Evolutionary conservation across 2,329 filamentous ascomycete genomes (phyloP), one percentile per base, ranked within the genome.

Genomic region (Fusarium brachygibbosum): DNA sequence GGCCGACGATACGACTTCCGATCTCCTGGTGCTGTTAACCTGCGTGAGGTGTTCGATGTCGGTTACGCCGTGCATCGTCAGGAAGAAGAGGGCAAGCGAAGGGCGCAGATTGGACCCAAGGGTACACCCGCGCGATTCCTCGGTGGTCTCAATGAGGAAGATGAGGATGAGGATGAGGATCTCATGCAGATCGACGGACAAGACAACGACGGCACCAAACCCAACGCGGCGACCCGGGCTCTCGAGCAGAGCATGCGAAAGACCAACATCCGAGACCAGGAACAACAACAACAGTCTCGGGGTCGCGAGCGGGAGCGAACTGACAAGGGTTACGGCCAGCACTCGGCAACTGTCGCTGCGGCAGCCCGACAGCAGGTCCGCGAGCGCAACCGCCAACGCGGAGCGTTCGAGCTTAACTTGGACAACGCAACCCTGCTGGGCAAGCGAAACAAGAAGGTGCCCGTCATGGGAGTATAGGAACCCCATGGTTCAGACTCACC

Each of bases 1-100:
- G 91, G 91, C 29, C 90, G 88, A 67, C 90, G 93, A 19, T 90
- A 91, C 81, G 96, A 99, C 79, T 99, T 98, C 89, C 89, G 96
- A 60, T 98, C 94, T 0, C 96, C 96, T 0, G 96, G 94, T 51
- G 94, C 93, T 4, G 91, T 99, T 80, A 98, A 98, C 77, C 84
- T 99, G 14, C 93, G 96, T 63, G 96, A 99, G 80, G 94, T 98
- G 4, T 99, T 99, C 72, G 96, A 99, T 76, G 95, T 99, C 49
- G 91, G 93, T n/a, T 99, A 99, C 76, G 95, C 96, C 11, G 96
- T 99, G 11, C 96, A 98, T 78, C 87, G 96, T 46, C 94, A 98
- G 79, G 96, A 98, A 80, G 96, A 99, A 78, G 96, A 98, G 80
- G 91, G 89, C 74, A 98, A 98, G 82, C 90, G 94, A 55, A 89